Percentiles rank a stretch among this genome's conserved stretches.
Conservation (phyloP, 768 basidiomycete species). For the Tricholoma furcatifolium region DNA sequence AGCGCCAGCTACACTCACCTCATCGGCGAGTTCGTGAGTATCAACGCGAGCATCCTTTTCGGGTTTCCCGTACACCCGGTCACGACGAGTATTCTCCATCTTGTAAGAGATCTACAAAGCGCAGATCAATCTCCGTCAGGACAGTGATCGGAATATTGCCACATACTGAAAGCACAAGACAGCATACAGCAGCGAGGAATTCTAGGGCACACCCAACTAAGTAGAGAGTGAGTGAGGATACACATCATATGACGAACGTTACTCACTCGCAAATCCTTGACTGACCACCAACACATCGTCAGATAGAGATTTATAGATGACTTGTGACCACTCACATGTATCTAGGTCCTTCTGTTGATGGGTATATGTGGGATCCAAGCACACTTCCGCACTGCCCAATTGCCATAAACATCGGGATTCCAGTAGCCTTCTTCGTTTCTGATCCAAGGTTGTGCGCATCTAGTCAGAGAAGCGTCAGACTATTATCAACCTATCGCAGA, state of each 20-base stretch:
- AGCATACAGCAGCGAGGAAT: slow-evolving; percentile 54
- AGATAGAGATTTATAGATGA: neutral
- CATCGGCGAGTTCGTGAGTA: slow-evolving; percentile 64
- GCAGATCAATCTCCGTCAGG: neutral
- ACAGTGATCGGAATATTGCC: neutral
- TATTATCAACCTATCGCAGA: neutral
- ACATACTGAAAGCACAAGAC: slow-evolving; percentile 49
- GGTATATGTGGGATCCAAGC: slow-evolving; percentile 75
- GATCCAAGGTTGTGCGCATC: slow-evolving; percentile 76
- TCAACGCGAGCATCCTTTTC: slow-evolving; percentile 50
- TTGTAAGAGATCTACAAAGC: slow-evolving; percentile 58
- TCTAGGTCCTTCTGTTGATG: slow-evolving; percentile 56
- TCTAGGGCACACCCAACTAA: slow-evolving; percentile 50
- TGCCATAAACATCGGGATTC: slow-evolving; percentile 77
- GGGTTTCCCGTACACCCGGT: slow-evolving; percentile 51
- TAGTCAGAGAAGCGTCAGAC: slow-evolving; percentile 23
- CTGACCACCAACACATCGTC: slow-evolving; percentile 27
- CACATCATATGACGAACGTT: neutral
- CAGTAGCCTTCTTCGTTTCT: slow-evolving; percentile 74
- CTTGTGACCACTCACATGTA: slow-evolving; percentile 50
- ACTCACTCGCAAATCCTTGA: slow-evolving; percentile 57
- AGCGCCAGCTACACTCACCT: slow-evolving; percentile 35
- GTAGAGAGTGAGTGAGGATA: slow-evolving; percentile 6
- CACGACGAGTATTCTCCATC: slow-evolving; percentile 55
- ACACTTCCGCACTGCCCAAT: slow-evolving; percentile 79